These are phyloP conservation scores for Naganishia friedmannii DNA, from an alignment of 768 basidiomycete species.

Conservation along the genomic window DNA sequence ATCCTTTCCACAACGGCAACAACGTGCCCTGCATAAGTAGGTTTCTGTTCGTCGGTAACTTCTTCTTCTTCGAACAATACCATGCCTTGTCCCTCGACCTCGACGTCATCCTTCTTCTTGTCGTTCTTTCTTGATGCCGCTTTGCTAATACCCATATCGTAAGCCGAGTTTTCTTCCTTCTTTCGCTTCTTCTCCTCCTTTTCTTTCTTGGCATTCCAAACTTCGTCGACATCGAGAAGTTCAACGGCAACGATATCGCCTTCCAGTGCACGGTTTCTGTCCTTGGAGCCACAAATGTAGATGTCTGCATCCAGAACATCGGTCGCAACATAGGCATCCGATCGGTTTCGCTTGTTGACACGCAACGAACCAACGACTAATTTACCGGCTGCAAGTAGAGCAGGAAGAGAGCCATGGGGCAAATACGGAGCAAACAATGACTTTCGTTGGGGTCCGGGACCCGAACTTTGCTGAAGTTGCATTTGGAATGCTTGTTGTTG, in stretches of 20 bases:
- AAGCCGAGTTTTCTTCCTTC: slow-evolving; percentile 98
- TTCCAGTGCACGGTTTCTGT: slow-evolving; percentile 95
- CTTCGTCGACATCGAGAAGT: slow-evolving; percentile 94
- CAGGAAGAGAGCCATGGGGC: slow-evolving; percentile 93
- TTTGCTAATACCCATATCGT: slow-evolving; percentile 67
- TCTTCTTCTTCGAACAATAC: slow-evolving; percentile 98
- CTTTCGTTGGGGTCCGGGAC: slow-evolving; percentile 84
- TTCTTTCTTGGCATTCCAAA: slow-evolving; percentile 94
- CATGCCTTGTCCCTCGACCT: slow-evolving; percentile 96
- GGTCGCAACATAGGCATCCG: slow-evolving; percentile 96
- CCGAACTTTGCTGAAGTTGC: slow-evolving; percentile 87
- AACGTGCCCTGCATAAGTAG: slow-evolving; percentile 96
- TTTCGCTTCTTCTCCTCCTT: slow-evolving; percentile 99
- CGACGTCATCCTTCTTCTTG: slow-evolving; percentile 99
- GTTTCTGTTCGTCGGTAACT: slow-evolving; percentile 97
- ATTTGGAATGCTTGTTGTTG: slow-evolving; percentile 92
- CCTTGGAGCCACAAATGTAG: slow-evolving; percentile 97
- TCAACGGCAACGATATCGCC: slow-evolving; percentile 97
- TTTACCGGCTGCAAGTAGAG: slow-evolving; percentile 92
- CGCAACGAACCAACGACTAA: slow-evolving; percentile 94
- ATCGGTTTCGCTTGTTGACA: slow-evolving; percentile 96
- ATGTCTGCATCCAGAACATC: slow-evolving; percentile 98
- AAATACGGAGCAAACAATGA: slow-evolving; percentile 98
- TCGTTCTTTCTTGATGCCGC: slow-evolving; percentile 67
- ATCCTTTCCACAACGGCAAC: slow-evolving; percentile 98